Conservation (phyloP, 1,284 basidiomycete genomes). For the Ustilago sp. region DNA sequence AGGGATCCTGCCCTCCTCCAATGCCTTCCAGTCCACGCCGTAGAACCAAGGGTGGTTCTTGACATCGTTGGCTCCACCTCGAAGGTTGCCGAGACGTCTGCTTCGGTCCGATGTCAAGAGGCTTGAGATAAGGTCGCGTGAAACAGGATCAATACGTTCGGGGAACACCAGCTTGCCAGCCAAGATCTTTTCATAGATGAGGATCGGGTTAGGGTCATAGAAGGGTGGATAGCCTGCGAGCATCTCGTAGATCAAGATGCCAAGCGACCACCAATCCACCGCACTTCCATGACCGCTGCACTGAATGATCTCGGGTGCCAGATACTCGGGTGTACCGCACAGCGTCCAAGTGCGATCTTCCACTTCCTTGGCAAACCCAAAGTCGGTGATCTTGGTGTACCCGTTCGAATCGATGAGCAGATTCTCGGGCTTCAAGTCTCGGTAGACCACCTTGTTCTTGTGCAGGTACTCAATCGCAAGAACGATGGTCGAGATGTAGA, state of each 20-base stretch:
- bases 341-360: slow-evolving; percentile 64
- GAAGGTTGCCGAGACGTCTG: slow-evolving; percentile 72
- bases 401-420: slow-evolving; percentile 59
- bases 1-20: slow-evolving; percentile 70
- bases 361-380: slow-evolving; percentile 65
- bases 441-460: slow-evolving; percentile 61
- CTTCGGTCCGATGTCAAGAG: slow-evolving; percentile 72
- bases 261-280: slow-evolving; percentile 68
- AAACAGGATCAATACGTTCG: slow-evolving; percentile 71
- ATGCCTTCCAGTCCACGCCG: slow-evolving; percentile 72
- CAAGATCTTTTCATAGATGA: slow-evolving; percentile 70
- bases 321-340: slow-evolving; percentile 67
- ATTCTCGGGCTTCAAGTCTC: slow-evolving; percentile 68
- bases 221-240: slow-evolving; percentile 68
- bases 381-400: slow-evolving; percentile 65
- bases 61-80: slow-evolving; percentile 72
- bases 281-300: slow-evolving; percentile 62
- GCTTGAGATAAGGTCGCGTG: slow-evolving; percentile 72
- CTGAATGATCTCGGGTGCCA: slow-evolving; percentile 67
- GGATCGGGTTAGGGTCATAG: slow-evolving; percentile 56
- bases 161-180: slow-evolving; percentile 72
- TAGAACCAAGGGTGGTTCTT: slow-evolving; percentile 72
- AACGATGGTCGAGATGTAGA: slow-evolving; percentile 73
- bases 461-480: slow-evolving; percentile 70
- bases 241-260: slow-evolving; percentile 66